These are phyloP conservation scores for Neofusicoccum ribis DNA, from an alignment of 2,329 filamentous ascomycete genomes.

Conservation along the genomic window DNA sequence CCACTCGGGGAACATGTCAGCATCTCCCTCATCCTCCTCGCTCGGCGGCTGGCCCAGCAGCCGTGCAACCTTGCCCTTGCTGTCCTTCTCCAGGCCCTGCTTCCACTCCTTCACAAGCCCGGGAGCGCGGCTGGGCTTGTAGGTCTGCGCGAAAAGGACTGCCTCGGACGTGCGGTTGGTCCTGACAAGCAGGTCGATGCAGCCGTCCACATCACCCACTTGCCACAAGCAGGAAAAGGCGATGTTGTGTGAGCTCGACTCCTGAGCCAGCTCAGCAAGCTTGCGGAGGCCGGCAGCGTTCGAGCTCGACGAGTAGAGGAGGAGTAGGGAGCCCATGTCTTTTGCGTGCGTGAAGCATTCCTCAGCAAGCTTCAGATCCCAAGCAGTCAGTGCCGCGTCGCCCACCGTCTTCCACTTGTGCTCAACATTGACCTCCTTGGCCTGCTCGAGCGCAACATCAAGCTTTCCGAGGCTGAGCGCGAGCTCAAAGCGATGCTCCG, in stretches of 20 bases:
- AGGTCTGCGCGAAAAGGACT: conserved; percentile 90
- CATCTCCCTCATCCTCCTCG: conserved; percentile 60
- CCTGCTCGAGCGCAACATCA: conserved; percentile 81
- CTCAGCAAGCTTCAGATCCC: conserved; percentile 84
- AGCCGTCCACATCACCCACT: conserved; percentile 76
- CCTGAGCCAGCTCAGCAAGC: conserved; percentile 73
- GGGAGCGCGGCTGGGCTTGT: conserved; percentile 76
- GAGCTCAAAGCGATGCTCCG: conserved; percentile 95
- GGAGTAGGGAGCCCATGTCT: conserved; percentile 83
- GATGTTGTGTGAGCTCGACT: conserved; percentile 82
- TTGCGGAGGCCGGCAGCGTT: conserved; percentile 72
- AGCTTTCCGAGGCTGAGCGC: conserved; percentile 81
- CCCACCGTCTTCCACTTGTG: conserved; percentile 99
- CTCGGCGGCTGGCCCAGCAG: conserved; percentile 74
- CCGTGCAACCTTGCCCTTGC: conserved; percentile 82
- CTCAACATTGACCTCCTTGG: conserved; percentile 79
- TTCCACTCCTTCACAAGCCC: conserved; percentile 79
- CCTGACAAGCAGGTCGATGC: conserved; percentile 74
- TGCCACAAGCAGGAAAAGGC: conserved; percentile 91
- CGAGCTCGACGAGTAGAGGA: conserved; percentile 84
- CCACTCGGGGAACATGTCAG: conserved; percentile 95
- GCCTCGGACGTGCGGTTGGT: conserved; percentile 83
- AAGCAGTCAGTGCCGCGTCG: conserved; percentile 80
- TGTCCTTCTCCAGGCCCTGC: conserved; percentile 74
- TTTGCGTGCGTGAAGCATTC: conserved; percentile 92